Conservation (phyloP, 768 basidiomycete species). For the button mushroom (Agaricus bisporus) region DNA sequence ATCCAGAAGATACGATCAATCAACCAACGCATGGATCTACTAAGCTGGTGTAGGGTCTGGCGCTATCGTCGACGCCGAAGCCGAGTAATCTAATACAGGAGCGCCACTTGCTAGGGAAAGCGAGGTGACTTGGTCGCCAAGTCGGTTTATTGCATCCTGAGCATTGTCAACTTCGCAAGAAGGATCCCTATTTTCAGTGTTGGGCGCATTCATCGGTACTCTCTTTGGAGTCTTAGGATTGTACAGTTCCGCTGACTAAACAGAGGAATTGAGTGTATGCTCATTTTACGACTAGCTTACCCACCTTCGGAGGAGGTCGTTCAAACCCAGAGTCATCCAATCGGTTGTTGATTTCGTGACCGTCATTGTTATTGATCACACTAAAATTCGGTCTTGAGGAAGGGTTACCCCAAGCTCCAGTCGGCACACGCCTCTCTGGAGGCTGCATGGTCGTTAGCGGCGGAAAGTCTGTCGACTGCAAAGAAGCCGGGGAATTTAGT, state of each 20-base stretch:
- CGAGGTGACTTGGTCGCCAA: slow-evolving; percentile 30
- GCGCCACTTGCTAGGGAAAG: slow-evolving; percentile 23
- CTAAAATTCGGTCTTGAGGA: slow-evolving; percentile 46
- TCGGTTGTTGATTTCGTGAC: slow-evolving; percentile 19
- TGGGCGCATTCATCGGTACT: slow-evolving; percentile 17
- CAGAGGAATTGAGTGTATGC: not conserved
- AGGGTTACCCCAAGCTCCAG: slow-evolving; percentile 69
- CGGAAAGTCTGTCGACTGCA: slow-evolving; percentile 65
- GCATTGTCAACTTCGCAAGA: slow-evolving; percentile 16
- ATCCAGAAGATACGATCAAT: not conserved
- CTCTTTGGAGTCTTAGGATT: slow-evolving; percentile 27
- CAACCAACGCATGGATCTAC: not conserved
- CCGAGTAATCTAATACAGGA: not conserved
- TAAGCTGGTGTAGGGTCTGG: not conserved
- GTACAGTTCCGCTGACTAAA: slow-evolving; percentile 26
- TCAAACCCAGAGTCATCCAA: slow-evolving; percentile 43
- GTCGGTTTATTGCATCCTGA: slow-evolving; percentile 23
- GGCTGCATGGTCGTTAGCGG: slow-evolving; percentile 47
- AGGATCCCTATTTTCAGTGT: not conserved
- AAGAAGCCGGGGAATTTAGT: slow-evolving; percentile 31
- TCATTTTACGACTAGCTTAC: not conserved
- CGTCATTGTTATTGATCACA: slow-evolving; percentile 22
- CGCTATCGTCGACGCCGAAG: not conserved
- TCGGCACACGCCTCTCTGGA: slow-evolving; percentile 46
- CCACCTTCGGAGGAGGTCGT: slow-evolving; percentile 41